phyloP scores from a whole-genome alignment of 495 filamentous ascomycete species.

The Penicillium bovifimosum region DNA sequence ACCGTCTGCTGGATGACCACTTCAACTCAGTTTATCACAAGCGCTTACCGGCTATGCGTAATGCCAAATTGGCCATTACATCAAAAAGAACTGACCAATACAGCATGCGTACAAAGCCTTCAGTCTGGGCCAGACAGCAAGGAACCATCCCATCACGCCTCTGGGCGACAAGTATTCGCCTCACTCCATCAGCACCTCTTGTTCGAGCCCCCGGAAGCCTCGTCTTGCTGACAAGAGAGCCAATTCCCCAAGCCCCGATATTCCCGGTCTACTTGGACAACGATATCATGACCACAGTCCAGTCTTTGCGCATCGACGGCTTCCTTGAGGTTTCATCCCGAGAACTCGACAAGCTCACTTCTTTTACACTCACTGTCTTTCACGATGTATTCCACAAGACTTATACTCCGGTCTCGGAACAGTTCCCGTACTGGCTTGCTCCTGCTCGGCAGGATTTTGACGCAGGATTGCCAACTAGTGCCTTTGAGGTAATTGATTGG shows the following conservation, averaged over 20 bases:
- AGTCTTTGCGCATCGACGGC: conserved; percentile 30
- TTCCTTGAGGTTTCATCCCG: conserved; percentile 37
- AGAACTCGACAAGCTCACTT: conserved; percentile 49
- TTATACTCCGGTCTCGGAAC: conserved; percentile 56
- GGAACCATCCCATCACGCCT: conserved; percentile 50
- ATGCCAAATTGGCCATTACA: conserved; percentile 80
- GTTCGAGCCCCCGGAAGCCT: conserved; percentile 57
- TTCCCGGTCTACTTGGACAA: conserved; percentile 68
- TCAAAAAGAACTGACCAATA: conserved; percentile 71
- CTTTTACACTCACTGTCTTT: conserved; percentile 71
- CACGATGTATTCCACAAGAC: conserved; percentile 85
- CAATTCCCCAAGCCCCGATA: conserved; percentile 56
- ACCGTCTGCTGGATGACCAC: conserved; percentile 63
- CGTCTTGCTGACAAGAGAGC: conserved; percentile 64
- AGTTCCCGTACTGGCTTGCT: conserved; percentile 81
- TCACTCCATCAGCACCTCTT: conserved; percentile 55
- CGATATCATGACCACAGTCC: conserved; percentile 54
- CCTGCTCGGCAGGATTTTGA: conserved; percentile 35
- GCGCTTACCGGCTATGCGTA: conserved; percentile 75
- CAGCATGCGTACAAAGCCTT: conserved; percentile 71
- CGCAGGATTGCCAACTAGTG: neutral
- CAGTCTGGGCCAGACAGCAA: conserved; percentile 59
- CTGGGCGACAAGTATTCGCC: conserved; percentile 58
- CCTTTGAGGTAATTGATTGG: conserved; percentile 58
- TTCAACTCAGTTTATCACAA: conserved; percentile 70